Conservation (phyloP, 768 basidiomycete species). For the Hygrophorus pudorinus region DNA sequence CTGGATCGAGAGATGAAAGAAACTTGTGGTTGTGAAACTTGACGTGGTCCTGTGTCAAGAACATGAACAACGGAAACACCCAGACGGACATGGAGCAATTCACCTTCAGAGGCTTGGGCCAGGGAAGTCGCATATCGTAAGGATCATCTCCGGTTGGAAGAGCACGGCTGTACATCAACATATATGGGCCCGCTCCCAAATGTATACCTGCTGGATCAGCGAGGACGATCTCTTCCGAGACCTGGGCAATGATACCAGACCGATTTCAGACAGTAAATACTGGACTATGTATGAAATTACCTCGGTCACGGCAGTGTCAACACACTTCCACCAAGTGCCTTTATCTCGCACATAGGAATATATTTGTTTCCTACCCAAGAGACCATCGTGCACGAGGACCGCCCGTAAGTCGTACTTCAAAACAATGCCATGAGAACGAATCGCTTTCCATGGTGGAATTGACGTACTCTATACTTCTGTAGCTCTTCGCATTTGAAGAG, state of each 20-base stretch:
- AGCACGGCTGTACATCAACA: constrained; percentile 58
- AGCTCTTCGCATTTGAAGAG: constrained; percentile 59
- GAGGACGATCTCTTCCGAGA: constrained; percentile 58
- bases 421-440: neutral
- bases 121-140: neutral
- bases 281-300: constrained; percentile 21
- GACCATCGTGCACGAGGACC: constrained; percentile 68
- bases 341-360: constrained; percentile 70
- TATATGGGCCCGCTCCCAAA: constrained; percentile 66
- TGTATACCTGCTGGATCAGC: constrained; percentile 65
- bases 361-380: constrained; percentile 67
- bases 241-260: constrained; percentile 27
- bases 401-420: constrained; percentile 70
- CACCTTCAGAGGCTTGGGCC: constrained; percentile 5
- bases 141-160: neutral
- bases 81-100: neutral
- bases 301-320: constrained; percentile 60
- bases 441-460: neutral
- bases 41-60: constrained; percentile 1
- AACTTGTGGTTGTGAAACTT: constrained; percentile 1
- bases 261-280: constrained; percentile 1
- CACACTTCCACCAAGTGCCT: constrained; percentile 73
- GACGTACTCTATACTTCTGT: constrained; percentile 45
- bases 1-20: constrained; percentile 4
- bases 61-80: neutral